These are phyloP conservation scores for Metschnikowia proteae DNA, from an alignment of 805 yeast species.

Conservation along the genomic window DNA sequence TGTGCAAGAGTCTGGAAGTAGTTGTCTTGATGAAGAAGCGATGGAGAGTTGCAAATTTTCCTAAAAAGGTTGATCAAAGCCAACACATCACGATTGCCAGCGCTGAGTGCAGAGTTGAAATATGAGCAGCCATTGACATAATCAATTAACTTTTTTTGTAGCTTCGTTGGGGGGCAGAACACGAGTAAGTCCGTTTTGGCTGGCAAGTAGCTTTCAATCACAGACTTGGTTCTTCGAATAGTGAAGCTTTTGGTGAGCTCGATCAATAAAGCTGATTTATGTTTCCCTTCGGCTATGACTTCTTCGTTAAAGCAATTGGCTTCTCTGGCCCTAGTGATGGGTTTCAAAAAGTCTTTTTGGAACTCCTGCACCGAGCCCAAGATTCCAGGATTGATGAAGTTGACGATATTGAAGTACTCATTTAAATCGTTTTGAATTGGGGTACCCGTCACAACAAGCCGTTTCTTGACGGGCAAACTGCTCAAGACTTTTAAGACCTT, in stretches of 20 bases:
- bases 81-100: slow-evolving; percentile 43
- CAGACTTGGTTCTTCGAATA: slow-evolving; percentile 65
- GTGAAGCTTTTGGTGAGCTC: slow-evolving; percentile 61
- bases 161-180: slow-evolving; percentile 69
- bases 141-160: slow-evolving; percentile 55
- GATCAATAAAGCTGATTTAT: slow-evolving; percentile 59
- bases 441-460: slow-evolving; percentile 77
- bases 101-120: slow-evolving; percentile 28
- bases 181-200: slow-evolving; percentile 71
- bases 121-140: slow-evolving; percentile 41
- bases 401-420: slow-evolving; percentile 77
- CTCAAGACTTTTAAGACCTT: slow-evolving; percentile 66
- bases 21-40: slow-evolving; percentile 51
- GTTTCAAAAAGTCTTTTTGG: slow-evolving; percentile 60
- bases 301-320: slow-evolving; percentile 50
- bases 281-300: slow-evolving; percentile 54
- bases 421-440: slow-evolving; percentile 89
- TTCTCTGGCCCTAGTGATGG: slow-evolving; percentile 69
- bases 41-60: slow-evolving; percentile 82
- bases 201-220: slow-evolving; percentile 58
- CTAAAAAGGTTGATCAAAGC: slow-evolving; percentile 69
- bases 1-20: slow-evolving; percentile 14
- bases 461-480: slow-evolving; percentile 48
- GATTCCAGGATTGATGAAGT: slow-evolving; percentile 81
- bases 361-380: slow-evolving; percentile 60